Percentiles rank a stretch among this genome's conserved stretches.
phyloP scores from a whole-genome alignment of 345 rosid species.

The Hibiscus trionum region DNA sequence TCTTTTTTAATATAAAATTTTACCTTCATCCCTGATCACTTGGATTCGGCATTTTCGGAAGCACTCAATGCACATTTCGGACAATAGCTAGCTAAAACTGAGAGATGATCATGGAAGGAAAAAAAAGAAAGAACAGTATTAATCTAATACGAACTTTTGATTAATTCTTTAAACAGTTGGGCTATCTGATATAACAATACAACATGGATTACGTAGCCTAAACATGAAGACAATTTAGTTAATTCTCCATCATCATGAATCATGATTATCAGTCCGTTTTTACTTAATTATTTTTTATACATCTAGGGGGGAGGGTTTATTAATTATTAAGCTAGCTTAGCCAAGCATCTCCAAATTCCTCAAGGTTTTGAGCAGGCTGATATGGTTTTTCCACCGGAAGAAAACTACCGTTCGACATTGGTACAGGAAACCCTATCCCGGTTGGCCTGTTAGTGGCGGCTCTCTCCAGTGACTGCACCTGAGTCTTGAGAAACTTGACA shows the following conservation, averaged over 20 bases:
- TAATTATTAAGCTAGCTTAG: neutral
- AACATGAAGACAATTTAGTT: neutral
- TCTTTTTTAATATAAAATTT: too few relatives aligned
- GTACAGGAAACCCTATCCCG: slow-evolving; percentile 32
- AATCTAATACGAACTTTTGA: neutral
- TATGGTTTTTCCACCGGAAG: slow-evolving; percentile 7
- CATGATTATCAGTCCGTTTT: neutral
- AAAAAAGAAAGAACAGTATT: neutral
- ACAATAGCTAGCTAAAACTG: neutral
- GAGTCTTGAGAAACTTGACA: slow-evolving; percentile 62
- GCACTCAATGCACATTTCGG: neutral
- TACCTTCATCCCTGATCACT: too few relatives aligned
- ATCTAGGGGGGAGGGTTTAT: neutral
- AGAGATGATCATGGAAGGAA: neutral
- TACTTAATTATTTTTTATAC: neutral
- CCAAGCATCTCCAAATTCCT: slow-evolving; percentile 9
- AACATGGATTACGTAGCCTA: neutral
- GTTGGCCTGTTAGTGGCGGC: slow-evolving; percentile 23
- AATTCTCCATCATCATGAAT: neutral
- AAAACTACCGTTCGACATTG: slow-evolving; percentile 28
- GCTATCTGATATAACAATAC: neutral
- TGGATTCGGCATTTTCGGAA: too few relatives aligned
- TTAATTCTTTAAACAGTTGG: neutral
- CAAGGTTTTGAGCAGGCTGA: neutral
- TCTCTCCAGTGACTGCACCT: slow-evolving; percentile 53